A percentile compares a stretch with the other conserved stretches of the same genome.
Evolutionary conservation across 23 red algal genomes (phyloP).

Genomic region (Chondrus crispus): DNA sequence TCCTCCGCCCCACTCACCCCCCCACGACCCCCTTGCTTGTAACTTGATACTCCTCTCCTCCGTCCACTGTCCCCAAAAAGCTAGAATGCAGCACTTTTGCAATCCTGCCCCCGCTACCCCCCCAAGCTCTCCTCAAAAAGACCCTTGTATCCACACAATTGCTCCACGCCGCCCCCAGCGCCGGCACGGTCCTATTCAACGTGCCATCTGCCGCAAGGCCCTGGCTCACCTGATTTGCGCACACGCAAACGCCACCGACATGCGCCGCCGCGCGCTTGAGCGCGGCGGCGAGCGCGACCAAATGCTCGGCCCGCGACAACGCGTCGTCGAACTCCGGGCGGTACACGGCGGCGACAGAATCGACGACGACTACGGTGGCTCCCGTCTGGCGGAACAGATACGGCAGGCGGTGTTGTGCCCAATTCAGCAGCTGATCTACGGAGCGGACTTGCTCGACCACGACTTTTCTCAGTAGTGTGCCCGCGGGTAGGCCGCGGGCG

Average conservation of each 20-base stretch:
- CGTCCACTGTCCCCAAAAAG: no score
- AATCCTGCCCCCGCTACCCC: background rate
- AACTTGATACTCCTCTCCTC: no score
- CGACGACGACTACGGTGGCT: conserved; percentile 63
- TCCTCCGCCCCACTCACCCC: no score
- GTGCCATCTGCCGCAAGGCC: background rate
- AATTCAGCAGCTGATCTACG: conserved; percentile 33
- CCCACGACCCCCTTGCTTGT: no score
- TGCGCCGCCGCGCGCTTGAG: conserved; percentile 11
- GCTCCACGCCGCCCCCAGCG: conserved; percentile 55
- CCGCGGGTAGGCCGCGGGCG: background rate
- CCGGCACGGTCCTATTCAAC: conserved; percentile 20
- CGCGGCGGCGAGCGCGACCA: conserved; percentile 17
- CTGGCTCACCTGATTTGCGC: conserved; percentile 65
- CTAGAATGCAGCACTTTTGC: no score
- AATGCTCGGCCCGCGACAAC: conserved; percentile 17
- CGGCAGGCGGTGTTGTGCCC: conserved; percentile 39
- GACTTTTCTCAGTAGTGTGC: conserved; percentile 30
- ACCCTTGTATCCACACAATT: conserved; percentile 42
- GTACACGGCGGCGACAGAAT: conserved; percentile 69
- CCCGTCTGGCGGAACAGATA: conserved; percentile 40
- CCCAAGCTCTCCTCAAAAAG: conserved; percentile 15
- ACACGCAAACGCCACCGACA: conserved; percentile 42
- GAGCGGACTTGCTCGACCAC: conserved; percentile 57
- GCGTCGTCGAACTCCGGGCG: conserved; percentile 52